A percentile compares a stretch with the other conserved stretches of the same genome.
phyloP scores from a whole-genome alignment of 2,329 filamentous ascomycete species.

The Talaromyces albobiverticillius region DNA sequence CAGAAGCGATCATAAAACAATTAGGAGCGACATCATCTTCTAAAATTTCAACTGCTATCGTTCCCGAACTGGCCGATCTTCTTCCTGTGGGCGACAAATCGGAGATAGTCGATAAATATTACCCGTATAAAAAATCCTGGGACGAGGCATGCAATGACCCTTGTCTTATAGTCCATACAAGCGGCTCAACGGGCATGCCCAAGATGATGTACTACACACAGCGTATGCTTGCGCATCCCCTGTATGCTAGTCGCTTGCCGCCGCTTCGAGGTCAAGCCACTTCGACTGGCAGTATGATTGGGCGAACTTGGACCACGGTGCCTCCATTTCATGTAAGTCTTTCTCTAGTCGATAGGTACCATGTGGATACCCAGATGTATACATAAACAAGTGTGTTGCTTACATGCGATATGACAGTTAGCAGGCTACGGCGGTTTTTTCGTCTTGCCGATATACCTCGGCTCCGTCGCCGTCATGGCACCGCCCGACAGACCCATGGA shows the following conservation, averaged over 20 bases:
- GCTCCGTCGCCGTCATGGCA: conserved; percentile 19
- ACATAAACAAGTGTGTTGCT: not conserved
- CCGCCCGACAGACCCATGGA: conserved; percentile 16
- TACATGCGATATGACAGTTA: conserved; percentile 14
- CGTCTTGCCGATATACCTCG: conserved; percentile 17
- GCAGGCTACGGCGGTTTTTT: conserved; percentile 21
- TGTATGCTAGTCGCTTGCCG: conserved; percentile 7
- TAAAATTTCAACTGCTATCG: conserved; percentile 7
- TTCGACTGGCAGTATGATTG: conserved; percentile 14
- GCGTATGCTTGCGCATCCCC: conserved; percentile 19
- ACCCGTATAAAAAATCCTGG: conserved; percentile 24
- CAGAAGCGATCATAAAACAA: conserved; percentile 8
- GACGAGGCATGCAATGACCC: conserved; percentile 25
- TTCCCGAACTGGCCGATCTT: conserved; percentile 19
- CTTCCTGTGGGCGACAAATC: conserved; percentile 16
- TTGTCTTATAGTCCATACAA: conserved; percentile 28
- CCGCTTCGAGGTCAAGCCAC: conserved; percentile 12
- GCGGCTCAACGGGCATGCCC: conserved; percentile 27
- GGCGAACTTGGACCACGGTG: conserved; percentile 21
- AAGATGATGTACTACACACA: conserved; percentile 24
- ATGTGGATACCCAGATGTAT: not conserved
- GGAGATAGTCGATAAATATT: not conserved
- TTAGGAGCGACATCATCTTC: not conserved
- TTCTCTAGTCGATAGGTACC: not conserved
- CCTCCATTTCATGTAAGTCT: conserved; percentile 23